Percentiles rank a stretch among this genome's conserved stretches.
Conservation (phyloP, 495 filamentous ascomycete genomes). For the Penicillium simplicissimum region DNA sequence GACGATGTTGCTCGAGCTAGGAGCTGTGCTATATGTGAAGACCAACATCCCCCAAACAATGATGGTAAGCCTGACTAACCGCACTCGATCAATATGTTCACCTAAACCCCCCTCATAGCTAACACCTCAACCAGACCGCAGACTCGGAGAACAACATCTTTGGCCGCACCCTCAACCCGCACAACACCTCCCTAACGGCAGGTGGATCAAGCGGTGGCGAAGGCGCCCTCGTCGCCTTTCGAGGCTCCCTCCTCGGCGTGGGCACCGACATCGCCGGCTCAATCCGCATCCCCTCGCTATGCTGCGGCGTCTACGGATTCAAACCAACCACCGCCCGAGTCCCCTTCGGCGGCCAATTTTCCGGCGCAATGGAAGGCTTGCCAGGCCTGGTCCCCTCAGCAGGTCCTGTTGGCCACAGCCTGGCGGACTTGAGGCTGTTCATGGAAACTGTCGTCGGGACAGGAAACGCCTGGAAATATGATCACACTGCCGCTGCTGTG, state of each 20-base stretch:
- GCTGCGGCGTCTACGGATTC: constrained; percentile 62
- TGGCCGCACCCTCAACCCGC: constrained; percentile 53
- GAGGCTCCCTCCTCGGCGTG: constrained; percentile 58
- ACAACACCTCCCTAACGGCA: constrained; percentile 49
- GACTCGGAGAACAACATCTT: constrained; percentile 29
- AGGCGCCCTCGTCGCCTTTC: constrained; percentile 54
- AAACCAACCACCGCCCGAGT: constrained; percentile 57
- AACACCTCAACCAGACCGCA: constrained; percentile 43
- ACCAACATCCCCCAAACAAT: constrained; percentile 54
- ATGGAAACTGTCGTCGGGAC: constrained; percentile 52
- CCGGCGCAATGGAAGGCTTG: constrained; percentile 15
- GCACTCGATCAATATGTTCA: background rate
- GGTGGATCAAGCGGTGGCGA: constrained; percentile 64
- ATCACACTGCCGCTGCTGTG: constrained; percentile 14
- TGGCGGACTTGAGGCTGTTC: constrained; percentile 58
- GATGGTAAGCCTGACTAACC: constrained; percentile 25
- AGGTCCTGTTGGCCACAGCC: constrained; percentile 59
- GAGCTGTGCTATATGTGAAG: constrained; percentile 56
- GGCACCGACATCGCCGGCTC: constrained; percentile 65
- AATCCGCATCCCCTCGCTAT: constrained; percentile 60
- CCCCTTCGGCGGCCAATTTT: constrained; percentile 40
- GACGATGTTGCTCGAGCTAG: constrained; percentile 23
- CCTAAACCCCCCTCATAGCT: background rate
- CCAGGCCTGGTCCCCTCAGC: constrained; percentile 18
- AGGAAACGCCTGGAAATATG: constrained; percentile 48